phyloP scores from a whole-genome alignment of 768 basidiomycete genomes.

The Trametes gibbosa region DNA sequence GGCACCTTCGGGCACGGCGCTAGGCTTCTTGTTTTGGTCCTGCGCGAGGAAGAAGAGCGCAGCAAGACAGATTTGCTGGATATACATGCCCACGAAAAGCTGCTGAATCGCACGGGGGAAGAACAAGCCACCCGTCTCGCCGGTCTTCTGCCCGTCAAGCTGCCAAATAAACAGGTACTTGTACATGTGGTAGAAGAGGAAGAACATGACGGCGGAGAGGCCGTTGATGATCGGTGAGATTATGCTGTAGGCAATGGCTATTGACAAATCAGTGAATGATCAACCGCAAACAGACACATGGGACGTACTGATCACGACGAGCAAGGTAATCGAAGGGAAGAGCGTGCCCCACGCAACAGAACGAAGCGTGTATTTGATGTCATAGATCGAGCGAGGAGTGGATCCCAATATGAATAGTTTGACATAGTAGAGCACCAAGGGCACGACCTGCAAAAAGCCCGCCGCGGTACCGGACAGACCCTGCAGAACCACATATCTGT shows the following conservation, averaged over 20 bases:
- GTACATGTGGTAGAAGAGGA: constrained; percentile 79
- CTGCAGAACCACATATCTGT: constrained; percentile 74
- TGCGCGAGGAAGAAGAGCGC: constrained; percentile 89
- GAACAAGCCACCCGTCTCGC: constrained; percentile 90
- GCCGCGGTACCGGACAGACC: constrained; percentile 77
- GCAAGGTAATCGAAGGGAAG: constrained; percentile 71
- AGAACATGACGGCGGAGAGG: constrained; percentile 78
- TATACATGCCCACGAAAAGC: constrained; percentile 89
- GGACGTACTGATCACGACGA: constrained; percentile 75
- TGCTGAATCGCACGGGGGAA: constrained; percentile 95
- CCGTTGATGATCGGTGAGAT: constrained; percentile 95
- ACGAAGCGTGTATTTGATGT: constrained; percentile 73
- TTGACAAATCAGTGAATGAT: background rate
- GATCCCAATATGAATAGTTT: constrained; percentile 85
- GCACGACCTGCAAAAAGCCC: constrained; percentile 76
- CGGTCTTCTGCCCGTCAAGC: constrained; percentile 61
- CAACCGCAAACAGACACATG: background rate
- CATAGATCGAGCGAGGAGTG: constrained; percentile 82
- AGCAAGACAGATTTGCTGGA: constrained; percentile 81
- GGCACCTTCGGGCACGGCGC: constrained; percentile 70
- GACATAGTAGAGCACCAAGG: constrained; percentile 83
- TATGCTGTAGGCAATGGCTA: constrained; percentile 77
- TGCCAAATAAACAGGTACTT: constrained; percentile 50
- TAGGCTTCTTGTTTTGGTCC: constrained; percentile 48
- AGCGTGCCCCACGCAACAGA: constrained; percentile 74